Conservation (phyloP, 371 early-diverging fungal species). For the Batrachochytrium dendrobatidis region DNA sequence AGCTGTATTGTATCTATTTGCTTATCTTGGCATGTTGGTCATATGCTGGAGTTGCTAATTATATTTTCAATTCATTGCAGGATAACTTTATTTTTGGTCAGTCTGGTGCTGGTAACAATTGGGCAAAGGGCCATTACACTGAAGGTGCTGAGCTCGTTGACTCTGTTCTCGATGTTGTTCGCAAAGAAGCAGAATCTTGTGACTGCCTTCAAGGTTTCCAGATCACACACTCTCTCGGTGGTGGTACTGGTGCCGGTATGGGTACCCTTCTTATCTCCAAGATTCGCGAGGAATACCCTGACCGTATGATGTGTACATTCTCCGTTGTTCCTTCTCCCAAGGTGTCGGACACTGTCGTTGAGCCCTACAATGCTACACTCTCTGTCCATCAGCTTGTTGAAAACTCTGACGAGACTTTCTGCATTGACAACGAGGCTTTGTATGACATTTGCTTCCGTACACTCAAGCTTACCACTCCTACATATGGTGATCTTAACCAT, state of each 20-base stretch:
- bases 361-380: conserved; percentile 98
- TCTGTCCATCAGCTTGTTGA: conserved; percentile 96
- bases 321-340: conserved; percentile 96
- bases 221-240: conserved; percentile 91
- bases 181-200: conserved; percentile 86
- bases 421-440: conserved; percentile 98
- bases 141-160: conserved; percentile 96
- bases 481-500: conserved; percentile 80
- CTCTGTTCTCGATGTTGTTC: conserved; percentile 82
- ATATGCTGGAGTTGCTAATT: neutral
- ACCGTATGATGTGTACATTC: conserved; percentile 94
- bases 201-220: conserved; percentile 96
- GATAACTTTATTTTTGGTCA: conserved; percentile 88
- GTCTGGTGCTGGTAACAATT: conserved; percentile 95
- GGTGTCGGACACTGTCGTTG: conserved; percentile 81
- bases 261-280: conserved; percentile 86
- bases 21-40: neutral
- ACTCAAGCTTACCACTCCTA: conserved; percentile 81
- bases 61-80: conserved; percentile 25
- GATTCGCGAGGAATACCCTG: conserved; percentile 93
- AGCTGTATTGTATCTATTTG: neutral
- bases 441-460: conserved; percentile 93
- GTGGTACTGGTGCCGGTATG: conserved; percentile 94
- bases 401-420: conserved; percentile 97
- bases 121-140: conserved; percentile 97